These are phyloP conservation scores for Herpotrichia juniperi DNA, from an alignment of 2,329 filamentous ascomycete genomes.

Conservation along the genomic window DNA sequence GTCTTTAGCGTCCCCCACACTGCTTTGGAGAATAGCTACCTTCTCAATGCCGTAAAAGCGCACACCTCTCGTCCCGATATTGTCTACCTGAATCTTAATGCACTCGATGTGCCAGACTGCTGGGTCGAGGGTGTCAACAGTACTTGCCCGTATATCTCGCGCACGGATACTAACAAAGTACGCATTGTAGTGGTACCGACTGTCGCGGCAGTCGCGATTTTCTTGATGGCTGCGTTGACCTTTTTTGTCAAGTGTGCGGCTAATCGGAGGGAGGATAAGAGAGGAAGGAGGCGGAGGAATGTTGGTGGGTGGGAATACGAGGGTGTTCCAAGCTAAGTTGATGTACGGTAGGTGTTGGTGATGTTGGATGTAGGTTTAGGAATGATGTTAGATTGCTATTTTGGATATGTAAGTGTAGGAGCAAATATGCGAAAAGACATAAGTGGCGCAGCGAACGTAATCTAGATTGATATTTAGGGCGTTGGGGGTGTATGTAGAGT, in stretches of 20 bases:
- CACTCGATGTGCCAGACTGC: conserved; percentile 61
- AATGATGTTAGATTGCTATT: too few species aligned
- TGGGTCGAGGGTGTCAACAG: conserved; percentile 64
- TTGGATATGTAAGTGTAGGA: too few species aligned
- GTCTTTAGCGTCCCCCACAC: conserved; percentile 65
- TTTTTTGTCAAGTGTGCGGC: conserved; percentile 69
- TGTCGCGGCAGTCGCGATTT: conserved; percentile 67
- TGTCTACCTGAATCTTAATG: conserved; percentile 68
- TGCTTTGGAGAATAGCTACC: conserved; percentile 67
- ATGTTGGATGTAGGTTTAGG: too few species aligned
- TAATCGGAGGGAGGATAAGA: conserved; percentile 61
- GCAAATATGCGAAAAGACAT: too few species aligned
- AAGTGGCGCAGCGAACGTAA: too few species aligned
- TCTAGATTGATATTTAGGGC: too few species aligned
- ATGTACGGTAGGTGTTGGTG: too few species aligned
- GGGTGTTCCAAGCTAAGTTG: conserved; percentile 61
- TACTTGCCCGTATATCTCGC: conserved; percentile 63
- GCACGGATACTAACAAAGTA: conserved; percentile 50
- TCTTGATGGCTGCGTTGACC: conserved; percentile 65
- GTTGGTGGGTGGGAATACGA: conserved; percentile 69
- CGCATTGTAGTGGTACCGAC: conserved; percentile 64
- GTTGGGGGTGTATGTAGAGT: too few species aligned
- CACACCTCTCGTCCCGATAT: conserved; percentile 17
- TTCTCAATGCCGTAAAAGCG: conserved; percentile 45
- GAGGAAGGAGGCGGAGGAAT: conserved; percentile 55